Conservation (phyloP, 306 rosid species). For the Lupinus albus region DNA sequence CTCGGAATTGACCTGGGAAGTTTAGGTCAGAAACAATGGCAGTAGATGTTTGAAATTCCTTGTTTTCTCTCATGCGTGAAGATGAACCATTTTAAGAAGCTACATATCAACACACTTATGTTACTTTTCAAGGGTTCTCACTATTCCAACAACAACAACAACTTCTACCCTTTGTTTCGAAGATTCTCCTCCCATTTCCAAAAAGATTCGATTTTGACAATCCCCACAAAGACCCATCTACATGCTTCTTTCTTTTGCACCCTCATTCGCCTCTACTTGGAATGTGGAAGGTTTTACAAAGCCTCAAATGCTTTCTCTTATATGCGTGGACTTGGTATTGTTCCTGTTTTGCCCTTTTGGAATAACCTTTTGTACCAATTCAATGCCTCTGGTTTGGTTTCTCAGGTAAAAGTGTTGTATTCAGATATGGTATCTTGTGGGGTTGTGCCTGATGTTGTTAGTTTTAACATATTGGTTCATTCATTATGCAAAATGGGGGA, state of each 20-base stretch:
- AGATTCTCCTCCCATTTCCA: constrained; percentile 16
- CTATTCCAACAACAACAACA: background rate
- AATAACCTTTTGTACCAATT: constrained; percentile 58
- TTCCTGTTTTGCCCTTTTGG: constrained; percentile 68
- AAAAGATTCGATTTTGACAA: constrained; percentile 33
- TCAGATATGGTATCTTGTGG: constrained; percentile 63
- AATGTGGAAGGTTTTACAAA: constrained; percentile 51
- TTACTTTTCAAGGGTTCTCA: background rate
- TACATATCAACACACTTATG: too few species aligned
- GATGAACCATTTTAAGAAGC: too few species aligned
- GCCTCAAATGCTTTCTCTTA: constrained; percentile 56
- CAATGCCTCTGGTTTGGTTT: constrained; percentile 63
- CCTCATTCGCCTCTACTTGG: constrained; percentile 70
- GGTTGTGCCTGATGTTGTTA: constrained; percentile 66
- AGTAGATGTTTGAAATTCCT: too few species aligned
- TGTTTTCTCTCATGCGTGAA: too few species aligned
- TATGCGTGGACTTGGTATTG: constrained; percentile 59
- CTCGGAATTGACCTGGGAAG: too few species aligned
- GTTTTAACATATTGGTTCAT: constrained; percentile 68
- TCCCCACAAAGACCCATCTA: constrained; percentile 53
- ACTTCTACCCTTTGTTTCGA: constrained; percentile 27
- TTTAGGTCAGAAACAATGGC: too few species aligned
- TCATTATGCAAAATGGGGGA: constrained; percentile 71
- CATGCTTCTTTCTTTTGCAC: constrained; percentile 71
- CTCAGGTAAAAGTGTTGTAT: constrained; percentile 62